These are phyloP conservation scores for Wickerhamomyces strasburgensis DNA, from an alignment of 805 yeast species.

Conservation along the genomic window DNA sequence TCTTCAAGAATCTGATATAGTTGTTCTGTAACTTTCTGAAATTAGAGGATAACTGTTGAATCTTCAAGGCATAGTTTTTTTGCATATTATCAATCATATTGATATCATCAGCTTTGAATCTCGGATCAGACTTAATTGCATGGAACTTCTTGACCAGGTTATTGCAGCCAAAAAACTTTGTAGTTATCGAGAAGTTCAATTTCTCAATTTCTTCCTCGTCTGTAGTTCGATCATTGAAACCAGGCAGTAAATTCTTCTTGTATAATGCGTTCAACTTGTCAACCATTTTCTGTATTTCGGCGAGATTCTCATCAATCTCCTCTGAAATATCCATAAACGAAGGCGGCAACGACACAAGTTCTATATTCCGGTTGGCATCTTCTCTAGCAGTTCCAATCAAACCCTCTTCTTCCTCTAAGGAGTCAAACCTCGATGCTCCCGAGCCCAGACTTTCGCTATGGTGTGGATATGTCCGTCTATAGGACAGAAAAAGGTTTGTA, in stretches of 20 bases:
- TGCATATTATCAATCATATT: constrained; percentile 74
- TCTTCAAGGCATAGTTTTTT: constrained; percentile 76
- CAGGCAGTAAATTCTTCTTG: constrained; percentile 79
- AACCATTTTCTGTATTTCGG: constrained; percentile 47
- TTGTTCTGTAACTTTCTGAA: constrained; percentile 87
- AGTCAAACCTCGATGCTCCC: constrained; percentile 22
- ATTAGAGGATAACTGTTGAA: constrained; percentile 71
- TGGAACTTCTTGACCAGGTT: constrained; percentile 65
- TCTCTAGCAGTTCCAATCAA: constrained; percentile 20
- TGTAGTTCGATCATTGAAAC: constrained; percentile 71
- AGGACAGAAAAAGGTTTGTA: constrained; percentile 86
- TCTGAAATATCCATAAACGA: constrained; percentile 68
- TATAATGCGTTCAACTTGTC: constrained; percentile 64
- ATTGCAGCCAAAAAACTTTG: constrained; percentile 74
- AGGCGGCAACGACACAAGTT: constrained; percentile 68
- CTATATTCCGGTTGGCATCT: constrained; percentile 35
- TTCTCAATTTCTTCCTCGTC: constrained; percentile 79
- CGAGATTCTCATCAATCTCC: constrained; percentile 62
- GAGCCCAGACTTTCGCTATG: constrained; percentile 26
- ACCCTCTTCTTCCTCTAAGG: constrained; percentile 29
- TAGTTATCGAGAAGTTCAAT: constrained; percentile 68
- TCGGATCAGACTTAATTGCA: constrained; percentile 30
- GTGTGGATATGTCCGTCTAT: constrained; percentile 84
- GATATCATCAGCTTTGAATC: constrained; percentile 40
- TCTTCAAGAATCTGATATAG: constrained; percentile 77